Evolutionary conservation across 2,329 filamentous ascomycete species (phyloP).

Genomic region (Daldinia sp.): DNA sequence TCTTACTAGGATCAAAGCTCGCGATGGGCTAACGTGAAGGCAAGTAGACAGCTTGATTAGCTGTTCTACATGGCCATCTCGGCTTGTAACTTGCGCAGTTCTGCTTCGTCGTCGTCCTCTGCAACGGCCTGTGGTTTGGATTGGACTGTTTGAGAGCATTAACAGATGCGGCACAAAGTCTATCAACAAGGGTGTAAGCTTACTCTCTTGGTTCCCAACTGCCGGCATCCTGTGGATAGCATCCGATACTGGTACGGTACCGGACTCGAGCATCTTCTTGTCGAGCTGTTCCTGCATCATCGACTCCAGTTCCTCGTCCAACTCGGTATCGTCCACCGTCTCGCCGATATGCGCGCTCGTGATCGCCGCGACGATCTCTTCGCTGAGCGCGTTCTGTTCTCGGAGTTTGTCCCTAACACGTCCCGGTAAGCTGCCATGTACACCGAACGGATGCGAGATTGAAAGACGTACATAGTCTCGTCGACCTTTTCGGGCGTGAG

Average conservation of each 20-base stretch:
- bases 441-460: conserved; percentile 11
- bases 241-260: conserved; percentile 83
- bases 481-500: conserved; percentile 96
- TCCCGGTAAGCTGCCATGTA: conserved; percentile 26
- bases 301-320: conserved; percentile 86
- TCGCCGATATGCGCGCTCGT: conserved; percentile 76
- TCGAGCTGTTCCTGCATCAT: conserved; percentile 94
- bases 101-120: conserved; percentile 96
- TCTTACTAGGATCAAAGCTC: conserved; percentile 38
- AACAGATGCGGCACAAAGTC: no score
- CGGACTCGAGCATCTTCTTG: conserved; percentile 92
- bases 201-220: conserved; percentile 80
- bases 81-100: conserved; percentile 90
- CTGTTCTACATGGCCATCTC: conserved; percentile 90
- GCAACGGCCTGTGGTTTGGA: conserved; percentile 65
- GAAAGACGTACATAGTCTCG: conserved; percentile 82
- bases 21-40: conserved; percentile 29
- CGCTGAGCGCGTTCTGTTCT: conserved; percentile 91
- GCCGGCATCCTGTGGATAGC: conserved; percentile 81
- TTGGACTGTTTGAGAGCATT: conserved; percentile 58
- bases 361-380: conserved; percentile 91
- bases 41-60: conserved; percentile 15
- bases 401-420: conserved; percentile 82
- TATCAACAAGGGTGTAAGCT: no score
- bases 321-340: conserved; percentile 83